Base-by-base conservation (phyloP, 2,329 filamentous ascomycete genomes). In the Phoma herbarum region DNA sequence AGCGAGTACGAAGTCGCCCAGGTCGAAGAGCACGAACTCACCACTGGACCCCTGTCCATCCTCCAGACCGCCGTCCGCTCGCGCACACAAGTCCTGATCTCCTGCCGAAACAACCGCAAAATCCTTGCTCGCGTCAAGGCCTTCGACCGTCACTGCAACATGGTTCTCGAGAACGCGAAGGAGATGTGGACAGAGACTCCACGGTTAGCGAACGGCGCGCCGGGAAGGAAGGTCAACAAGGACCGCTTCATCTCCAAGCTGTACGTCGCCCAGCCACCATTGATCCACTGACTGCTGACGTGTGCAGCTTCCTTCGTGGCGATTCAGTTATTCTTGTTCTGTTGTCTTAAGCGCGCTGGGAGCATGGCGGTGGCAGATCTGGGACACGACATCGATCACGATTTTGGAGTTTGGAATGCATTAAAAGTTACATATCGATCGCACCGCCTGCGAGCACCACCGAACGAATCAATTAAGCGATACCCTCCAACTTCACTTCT, bases 141-240 rank as follows among this genome's bases (percentile, higher is more conserved):
- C 7, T 99, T 99, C 78, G 95, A 99, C 81, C 86, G 95, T 61
- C 95, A 99, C 81, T 98, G 93, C 86, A 99, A 99, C 82, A 98
- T 99, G 95, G 91, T 97, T 3, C 84, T 97, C 46, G 93, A 97
- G 83, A 97, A 97, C 69, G 93, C 96, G 42, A 96, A 96, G 85
- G 95, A 99, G 82, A 98, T 99, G 94, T 99, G 95, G 95, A 97
- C 93, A 10, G 95, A 99, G 82, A 95, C 91, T 55, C 93, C 94
- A 47, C 84, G 88, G 61, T 85, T 91, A 73, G 88, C 90, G 22
- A 90, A 89, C 66, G 94, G 94, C 66, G 95, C 94, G 83, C 93
- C 93, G 81, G 93, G 93, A 55, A 84, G 90, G 72, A 88, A 90
- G 43, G 92, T 98, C 63, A 99, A 99, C 83, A 97, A 98, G 87